Evolutionary conservation across 345 rosid species (phyloP), one percentile per base, ranked within the genome.

Genomic region (Salix purpurea): DNA sequence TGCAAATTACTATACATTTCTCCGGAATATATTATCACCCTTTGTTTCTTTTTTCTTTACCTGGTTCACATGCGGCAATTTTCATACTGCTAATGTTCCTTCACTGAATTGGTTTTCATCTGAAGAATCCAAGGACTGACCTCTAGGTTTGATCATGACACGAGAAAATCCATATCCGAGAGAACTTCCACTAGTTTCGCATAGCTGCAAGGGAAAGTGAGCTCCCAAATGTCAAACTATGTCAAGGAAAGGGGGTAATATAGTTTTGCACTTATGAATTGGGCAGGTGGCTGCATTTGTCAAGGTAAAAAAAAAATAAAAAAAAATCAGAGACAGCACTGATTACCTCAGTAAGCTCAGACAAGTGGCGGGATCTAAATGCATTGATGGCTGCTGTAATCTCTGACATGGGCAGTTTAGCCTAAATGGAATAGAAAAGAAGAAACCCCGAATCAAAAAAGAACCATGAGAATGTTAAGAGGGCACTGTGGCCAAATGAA

Each of bases 101-200:
- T 93, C 99, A 4, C 81, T 70, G 72, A 86, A 70, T 83, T 89
- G 91, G 85, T 78, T 89, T 58, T 90, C 99, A 23, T 93, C 98
- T 28, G 90, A 82, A 66, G 91, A 80, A 81, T 95, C 99, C 1
- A 87, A 69, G 37, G 76, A 50, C 77, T 65, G 88, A 70, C 73
- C 44, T 85, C 90, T 96, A 30, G 98, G 85, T 82, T 86, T 92
- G 69, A 72, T 88, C 85, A 78, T 78, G 21, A 88, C 79, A 60
- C 97, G 84, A 19, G 98, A 88, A 87, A 84, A 93, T 77, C 99
- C 99, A 70, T 96, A 96, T 15, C 99, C 99, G 68, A 90, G 94
- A 39, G 99, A 96, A 79, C 96, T 96, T 75, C 99, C 99, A 28
- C 86, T 95, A 36, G 93, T 80, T 87, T 95, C 86, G 74, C 90